These are phyloP conservation scores for Xylaria sp. DNA, from an alignment of 2,329 filamentous ascomycete genomes.

Conservation along the genomic window DNA sequence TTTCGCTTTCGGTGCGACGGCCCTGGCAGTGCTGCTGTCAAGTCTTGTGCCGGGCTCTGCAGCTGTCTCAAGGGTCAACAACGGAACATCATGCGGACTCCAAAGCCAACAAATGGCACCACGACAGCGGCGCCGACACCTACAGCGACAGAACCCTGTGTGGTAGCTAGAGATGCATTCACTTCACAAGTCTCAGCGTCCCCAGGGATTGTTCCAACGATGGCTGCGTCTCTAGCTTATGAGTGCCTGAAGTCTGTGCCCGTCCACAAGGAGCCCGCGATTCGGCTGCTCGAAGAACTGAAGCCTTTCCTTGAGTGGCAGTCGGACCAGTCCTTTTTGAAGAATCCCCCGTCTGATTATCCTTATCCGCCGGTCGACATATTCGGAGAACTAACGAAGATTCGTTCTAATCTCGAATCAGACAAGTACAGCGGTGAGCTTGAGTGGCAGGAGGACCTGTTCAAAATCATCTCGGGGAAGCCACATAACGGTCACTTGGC, in stretches of 20 bases:
- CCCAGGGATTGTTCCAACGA: slow-evolving; percentile 24
- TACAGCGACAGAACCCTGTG: slow-evolving; percentile 29
- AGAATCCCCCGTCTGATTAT: slow-evolving; percentile 31
- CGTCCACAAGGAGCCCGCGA: slow-evolving; percentile 30
- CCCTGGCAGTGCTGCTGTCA: slow-evolving; percentile 16
- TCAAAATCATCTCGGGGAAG: slow-evolving; percentile 23
- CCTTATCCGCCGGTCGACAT: slow-evolving; percentile 30
- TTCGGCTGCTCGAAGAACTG: slow-evolving; percentile 29
- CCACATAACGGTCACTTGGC: slow-evolving; percentile 31
- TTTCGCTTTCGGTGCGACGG: slow-evolving; percentile 12
- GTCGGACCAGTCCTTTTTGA: slow-evolving; percentile 30
- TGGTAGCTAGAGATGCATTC: slow-evolving; percentile 31
- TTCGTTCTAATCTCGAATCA: slow-evolving; percentile 27
- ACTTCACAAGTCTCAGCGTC: slow-evolving; percentile 22
- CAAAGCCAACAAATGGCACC: slow-evolving; percentile 16
- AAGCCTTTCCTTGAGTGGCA: slow-evolving; percentile 36
- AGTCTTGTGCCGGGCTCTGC: slow-evolving; percentile 21
- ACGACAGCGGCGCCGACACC: slow-evolving; percentile 24
- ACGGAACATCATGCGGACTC: slow-evolving; percentile 18
- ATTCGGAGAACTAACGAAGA: slow-evolving; percentile 24
- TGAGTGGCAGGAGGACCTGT: slow-evolving; percentile 34
- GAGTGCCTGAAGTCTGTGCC: slow-evolving; percentile 32
- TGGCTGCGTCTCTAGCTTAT: slow-evolving; percentile 30
- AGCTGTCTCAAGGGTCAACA: background rate
- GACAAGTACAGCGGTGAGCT: slow-evolving; percentile 27